These are phyloP conservation scores for Colletotrichum neosansevieriae DNA, from an alignment of 2,329 filamentous ascomycete species.

Conservation along the genomic window DNA sequence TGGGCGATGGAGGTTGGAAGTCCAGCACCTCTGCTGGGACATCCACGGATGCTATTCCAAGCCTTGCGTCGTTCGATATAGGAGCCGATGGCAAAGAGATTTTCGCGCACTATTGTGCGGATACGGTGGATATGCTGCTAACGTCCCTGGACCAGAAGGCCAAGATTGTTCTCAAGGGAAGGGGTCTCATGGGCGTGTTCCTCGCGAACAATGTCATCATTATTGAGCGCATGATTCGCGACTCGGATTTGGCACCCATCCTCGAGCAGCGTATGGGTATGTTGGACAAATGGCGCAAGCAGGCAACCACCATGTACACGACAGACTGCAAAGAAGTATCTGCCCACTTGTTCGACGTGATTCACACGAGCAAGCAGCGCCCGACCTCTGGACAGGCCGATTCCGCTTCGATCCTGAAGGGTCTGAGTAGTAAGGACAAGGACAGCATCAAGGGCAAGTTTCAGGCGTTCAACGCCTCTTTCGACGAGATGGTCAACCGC, in stretches of 20 bases:
- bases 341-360: constrained; percentile 86
- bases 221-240: constrained; percentile 85
- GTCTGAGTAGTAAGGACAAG: constrained; percentile 88
- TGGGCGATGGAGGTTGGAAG: constrained; percentile 94
- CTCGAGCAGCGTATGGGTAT: constrained; percentile 74
- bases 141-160: constrained; percentile 80
- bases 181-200: constrained; percentile 86
- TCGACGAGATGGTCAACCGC: constrained; percentile 86
- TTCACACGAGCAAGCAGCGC: constrained; percentile 85
- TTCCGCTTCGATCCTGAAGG: constrained; percentile 86
- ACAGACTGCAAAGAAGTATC: constrained; percentile 91
- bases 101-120: constrained; percentile 88
- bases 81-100: constrained; percentile 89
- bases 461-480: constrained; percentile 87
- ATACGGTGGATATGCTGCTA: constrained; percentile 87
- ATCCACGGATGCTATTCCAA: constrained; percentile 74
- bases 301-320: constrained; percentile 83
- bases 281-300: constrained; percentile 89
- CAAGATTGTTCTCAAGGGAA: constrained; percentile 78
- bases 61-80: constrained; percentile 84
- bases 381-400: constrained; percentile 83
- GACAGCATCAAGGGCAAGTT: constrained; percentile 98
- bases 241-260: constrained; percentile 81
- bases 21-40: constrained; percentile 64
- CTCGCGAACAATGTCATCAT: constrained; percentile 89